A percentile compares a stretch with the other conserved stretches of the same genome.
phyloP scores from a whole-genome alignment of 768 basidiomycete species.

The Pholiota molesta region DNA sequence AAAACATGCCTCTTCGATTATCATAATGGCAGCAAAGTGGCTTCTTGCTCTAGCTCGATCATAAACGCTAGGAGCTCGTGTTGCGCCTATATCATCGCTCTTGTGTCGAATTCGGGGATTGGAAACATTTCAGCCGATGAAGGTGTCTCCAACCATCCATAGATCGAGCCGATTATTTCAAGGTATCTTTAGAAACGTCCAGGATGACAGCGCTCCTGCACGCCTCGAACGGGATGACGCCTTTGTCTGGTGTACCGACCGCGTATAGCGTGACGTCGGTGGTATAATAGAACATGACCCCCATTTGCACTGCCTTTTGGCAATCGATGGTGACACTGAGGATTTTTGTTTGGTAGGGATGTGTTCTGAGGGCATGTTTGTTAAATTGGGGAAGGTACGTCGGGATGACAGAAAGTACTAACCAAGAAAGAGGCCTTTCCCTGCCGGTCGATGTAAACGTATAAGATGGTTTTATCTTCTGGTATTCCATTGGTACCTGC shows the following conservation, averaged over 20 bases:
- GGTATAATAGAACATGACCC: conserved; percentile 26
- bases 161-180: not conserved
- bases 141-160: not conserved
- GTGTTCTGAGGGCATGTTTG: conserved; percentile 8
- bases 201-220: conserved; percentile 22
- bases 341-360: conserved; percentile 15
- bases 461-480: conserved; percentile 29
- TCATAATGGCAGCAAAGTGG: not conserved
- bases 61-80: not conserved
- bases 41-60: not conserved
- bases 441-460: conserved; percentile 21
- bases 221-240: conserved; percentile 18
- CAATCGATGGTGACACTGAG: conserved; percentile 26
- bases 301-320: conserved; percentile 17
- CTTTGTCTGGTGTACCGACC: conserved; percentile 18
- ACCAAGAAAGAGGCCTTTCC: conserved; percentile 15
- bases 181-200: conserved; percentile 9
- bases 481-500: conserved; percentile 23
- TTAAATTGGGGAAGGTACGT: not conserved
- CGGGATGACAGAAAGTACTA: not conserved
- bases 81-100: not conserved
- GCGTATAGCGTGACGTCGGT: conserved; percentile 13
- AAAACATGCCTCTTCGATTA: not conserved
- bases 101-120: not conserved
- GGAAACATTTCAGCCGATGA: not conserved